These are phyloP conservation scores for Austroboletus niveus DNA, from an alignment of 1,284 basidiomycete genomes.

Conservation along the genomic window DNA sequence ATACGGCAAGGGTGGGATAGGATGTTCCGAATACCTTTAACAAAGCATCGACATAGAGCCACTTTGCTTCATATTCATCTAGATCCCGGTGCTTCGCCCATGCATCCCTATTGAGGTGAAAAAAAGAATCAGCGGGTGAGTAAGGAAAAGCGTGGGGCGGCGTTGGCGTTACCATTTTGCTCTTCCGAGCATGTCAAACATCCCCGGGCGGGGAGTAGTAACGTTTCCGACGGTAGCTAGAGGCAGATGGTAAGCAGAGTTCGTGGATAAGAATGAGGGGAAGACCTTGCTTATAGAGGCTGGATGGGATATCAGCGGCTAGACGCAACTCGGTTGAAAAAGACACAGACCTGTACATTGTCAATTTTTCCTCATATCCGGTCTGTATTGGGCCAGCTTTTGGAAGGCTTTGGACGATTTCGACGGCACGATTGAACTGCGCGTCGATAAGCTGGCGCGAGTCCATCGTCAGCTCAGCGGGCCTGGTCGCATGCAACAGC, in stretches of 20 bases:
- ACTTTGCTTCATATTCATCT: constrained; percentile 79
- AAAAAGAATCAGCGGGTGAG: constrained; percentile 26
- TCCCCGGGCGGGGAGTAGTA: constrained; percentile 73
- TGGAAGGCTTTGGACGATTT: constrained; percentile 89
- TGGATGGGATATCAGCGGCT: constrained; percentile 31
- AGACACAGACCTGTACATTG: constrained; percentile 80
- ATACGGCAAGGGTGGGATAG: not conserved
- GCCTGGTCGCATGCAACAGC: too few relatives aligned
- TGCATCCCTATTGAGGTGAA: constrained; percentile 67
- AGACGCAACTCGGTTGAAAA: not conserved
- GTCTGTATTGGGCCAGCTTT: constrained; percentile 97
- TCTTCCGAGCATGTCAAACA: constrained; percentile 90
- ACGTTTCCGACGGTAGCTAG: constrained; percentile 90
- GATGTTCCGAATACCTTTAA: constrained; percentile 58
- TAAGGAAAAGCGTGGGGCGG: not conserved
- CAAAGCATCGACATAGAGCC: constrained; percentile 85
- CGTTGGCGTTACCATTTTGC: constrained; percentile 78
- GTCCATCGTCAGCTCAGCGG: constrained; percentile 42
- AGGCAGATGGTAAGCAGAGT: constrained; percentile 11
- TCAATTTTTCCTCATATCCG: constrained; percentile 93
- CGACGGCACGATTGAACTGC: constrained; percentile 92
- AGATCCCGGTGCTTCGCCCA: constrained; percentile 92
- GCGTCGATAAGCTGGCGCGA: constrained; percentile 65
- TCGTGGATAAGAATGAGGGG: not conserved
- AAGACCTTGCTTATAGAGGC: constrained; percentile 89